A percentile compares a stretch with the other conserved stretches of the same genome.
These are phyloP conservation scores for Acrocalymma vagum DNA, from an alignment of 2,329 filamentous ascomycete species.

Conservation along the genomic window DNA sequence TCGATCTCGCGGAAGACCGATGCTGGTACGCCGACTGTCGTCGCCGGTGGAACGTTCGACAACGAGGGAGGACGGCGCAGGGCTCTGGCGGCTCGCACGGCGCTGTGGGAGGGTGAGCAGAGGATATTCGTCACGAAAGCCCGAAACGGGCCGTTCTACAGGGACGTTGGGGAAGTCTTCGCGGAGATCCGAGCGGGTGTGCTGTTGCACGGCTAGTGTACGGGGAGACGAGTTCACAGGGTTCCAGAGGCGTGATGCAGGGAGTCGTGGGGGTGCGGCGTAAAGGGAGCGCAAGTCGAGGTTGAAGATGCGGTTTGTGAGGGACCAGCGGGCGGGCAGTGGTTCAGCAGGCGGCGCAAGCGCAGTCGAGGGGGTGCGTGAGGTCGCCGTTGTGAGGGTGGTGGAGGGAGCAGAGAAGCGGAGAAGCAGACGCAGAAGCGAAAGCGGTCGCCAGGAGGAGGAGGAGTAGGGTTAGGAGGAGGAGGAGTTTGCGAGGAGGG, in stretches of 20 bases:
- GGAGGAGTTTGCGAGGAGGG: neutral
- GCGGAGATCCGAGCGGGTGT: conserved; percentile 26
- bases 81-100: conserved; percentile 61
- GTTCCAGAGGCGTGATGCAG: conserved; percentile 66
- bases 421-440: conserved; percentile 4
- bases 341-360: conserved; percentile 26
- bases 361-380: conserved; percentile 36
- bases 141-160: conserved; percentile 45
- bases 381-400: conserved; percentile 30
- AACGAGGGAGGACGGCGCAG: conserved; percentile 41
- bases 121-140: conserved; percentile 60
- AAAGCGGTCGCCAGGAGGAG: neutral
- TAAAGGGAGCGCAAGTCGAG: conserved; percentile 40
- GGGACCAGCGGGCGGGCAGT: conserved; percentile 47
- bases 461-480: neutral
- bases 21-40: conserved; percentile 61
- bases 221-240: conserved; percentile 69
- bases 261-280: conserved; percentile 40
- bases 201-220: conserved; percentile 43
- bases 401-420: conserved; percentile 7
- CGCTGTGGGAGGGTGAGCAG: conserved; percentile 66
- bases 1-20: conserved; percentile 57
- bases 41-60: conserved; percentile 51
- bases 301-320: conserved; percentile 53
- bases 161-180: conserved; percentile 52